These are phyloP conservation scores for Miscanthus lutarioriparius DNA, from an alignment of 176 grass and related monocot genomes.

Conservation along the genomic window DNA sequence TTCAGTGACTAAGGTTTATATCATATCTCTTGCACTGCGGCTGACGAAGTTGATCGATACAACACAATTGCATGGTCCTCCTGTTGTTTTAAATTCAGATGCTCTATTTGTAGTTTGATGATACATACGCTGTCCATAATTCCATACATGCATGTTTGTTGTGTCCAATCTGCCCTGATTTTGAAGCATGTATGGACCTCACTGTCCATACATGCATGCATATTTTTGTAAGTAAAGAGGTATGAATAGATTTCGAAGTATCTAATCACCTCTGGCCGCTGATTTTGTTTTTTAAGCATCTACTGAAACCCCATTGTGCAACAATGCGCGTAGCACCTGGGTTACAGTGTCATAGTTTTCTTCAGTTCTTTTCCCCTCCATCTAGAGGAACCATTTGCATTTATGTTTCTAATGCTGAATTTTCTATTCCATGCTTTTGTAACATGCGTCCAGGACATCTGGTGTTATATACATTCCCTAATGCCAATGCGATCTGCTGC, in stretches of 20 bases:
- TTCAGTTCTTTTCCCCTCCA: no score
- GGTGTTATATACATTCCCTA: constrained; percentile 5
- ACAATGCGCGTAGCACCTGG: no score
- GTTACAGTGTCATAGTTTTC: no score
- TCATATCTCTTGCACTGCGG: neutral
- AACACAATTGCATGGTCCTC: neutral
- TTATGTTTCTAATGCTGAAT: neutral
- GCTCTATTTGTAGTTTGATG: neutral
- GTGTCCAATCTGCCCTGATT: no score
- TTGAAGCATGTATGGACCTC: no score
- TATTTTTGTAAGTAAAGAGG: no score
- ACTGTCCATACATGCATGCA: no score
- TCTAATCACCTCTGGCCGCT: neutral
- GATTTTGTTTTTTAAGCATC: neutral
- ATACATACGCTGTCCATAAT: neutral
- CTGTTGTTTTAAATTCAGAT: neutral
- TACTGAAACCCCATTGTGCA: no score
- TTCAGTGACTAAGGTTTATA: neutral
- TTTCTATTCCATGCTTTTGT: neutral
- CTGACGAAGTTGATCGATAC: neutral
- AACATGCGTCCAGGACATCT: constrained; percentile 8
- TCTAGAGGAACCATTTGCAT: neutral
- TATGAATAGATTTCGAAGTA: neutral
- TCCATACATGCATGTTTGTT: neutral
- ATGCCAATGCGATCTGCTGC: constrained; percentile 20